Evolutionary conservation across 2,329 filamentous ascomycete species (phyloP).

Genomic region (Basipetospora chlamydospora): DNA sequence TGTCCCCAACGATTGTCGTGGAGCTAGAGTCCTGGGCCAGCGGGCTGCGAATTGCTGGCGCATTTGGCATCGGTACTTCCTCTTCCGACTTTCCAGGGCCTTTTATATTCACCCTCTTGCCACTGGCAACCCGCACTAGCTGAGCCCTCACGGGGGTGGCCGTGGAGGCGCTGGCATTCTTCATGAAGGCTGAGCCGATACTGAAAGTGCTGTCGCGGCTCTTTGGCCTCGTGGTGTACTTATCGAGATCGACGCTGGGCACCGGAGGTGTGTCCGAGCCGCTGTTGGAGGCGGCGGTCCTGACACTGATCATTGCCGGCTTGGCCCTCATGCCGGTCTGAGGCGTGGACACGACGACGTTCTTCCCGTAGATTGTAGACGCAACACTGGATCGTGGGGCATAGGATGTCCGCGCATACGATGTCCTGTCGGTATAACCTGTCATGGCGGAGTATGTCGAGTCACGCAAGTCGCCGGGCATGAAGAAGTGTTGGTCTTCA

Average conservation of each 20-base stretch:
- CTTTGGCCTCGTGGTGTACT: slow-evolving; percentile 35
- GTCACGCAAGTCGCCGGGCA: slow-evolving; percentile 77
- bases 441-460: slow-evolving; percentile 78
- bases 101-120: slow-evolving; percentile 20
- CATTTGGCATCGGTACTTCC: slow-evolving; percentile 6
- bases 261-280: slow-evolving; percentile 53
- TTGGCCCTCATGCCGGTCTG: slow-evolving; percentile 80
- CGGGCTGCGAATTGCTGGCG: slow-evolving; percentile 8
- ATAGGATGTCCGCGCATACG: slow-evolving; percentile 43
- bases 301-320: slow-evolving; percentile 86
- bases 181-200: slow-evolving; percentile 54
- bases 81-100: slow-evolving; percentile 10
- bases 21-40: slow-evolving; percentile 19
- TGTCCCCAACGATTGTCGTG: slow-evolving; percentile 33
- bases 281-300: slow-evolving; percentile 46
- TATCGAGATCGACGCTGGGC: slow-evolving; percentile 53
- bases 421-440: slow-evolving; percentile 44
- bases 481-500: slow-evolving; percentile 82
- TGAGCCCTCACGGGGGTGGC: slow-evolving; percentile 43
- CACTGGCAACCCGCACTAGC: slow-evolving; percentile 42
- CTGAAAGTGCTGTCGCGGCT: slow-evolving; percentile 48
- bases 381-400: slow-evolving; percentile 61
- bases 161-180: slow-evolving; percentile 44
- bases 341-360: slow-evolving; percentile 67
- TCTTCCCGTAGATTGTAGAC: slow-evolving; percentile 87